Evolutionary conservation across 768 basidiomycete genomes (phyloP).

Genomic region (Tulasnella sp.): DNA sequence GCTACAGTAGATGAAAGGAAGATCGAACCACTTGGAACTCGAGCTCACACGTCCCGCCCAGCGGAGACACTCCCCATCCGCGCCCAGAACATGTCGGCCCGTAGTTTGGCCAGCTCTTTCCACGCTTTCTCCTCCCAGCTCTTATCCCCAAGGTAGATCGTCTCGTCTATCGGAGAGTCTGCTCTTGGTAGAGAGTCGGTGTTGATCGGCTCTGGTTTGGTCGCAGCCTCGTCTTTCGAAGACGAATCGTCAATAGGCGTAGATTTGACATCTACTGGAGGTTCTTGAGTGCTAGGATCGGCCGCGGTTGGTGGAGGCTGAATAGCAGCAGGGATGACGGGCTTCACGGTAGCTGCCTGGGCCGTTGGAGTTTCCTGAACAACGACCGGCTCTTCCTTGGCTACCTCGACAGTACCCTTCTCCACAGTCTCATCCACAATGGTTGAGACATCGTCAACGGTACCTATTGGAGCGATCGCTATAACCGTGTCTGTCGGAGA

Average conservation of each 20-base stretch:
- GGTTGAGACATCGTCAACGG: not conserved
- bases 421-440: not conserved
- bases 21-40: too few species aligned
- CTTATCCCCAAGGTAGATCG: conserved; percentile 40
- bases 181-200: not conserved
- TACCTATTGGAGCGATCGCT: not conserved
- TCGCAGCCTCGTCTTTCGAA: not conserved
- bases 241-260: not conserved
- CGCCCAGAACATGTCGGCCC: conserved; percentile 83
- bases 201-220: not conserved
- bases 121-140: conserved; percentile 83
- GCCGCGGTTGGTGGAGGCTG: too few species aligned
- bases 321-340: not conserved
- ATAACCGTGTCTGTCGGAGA: too few species aligned
- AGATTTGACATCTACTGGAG: not conserved
- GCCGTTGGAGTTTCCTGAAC: not conserved
- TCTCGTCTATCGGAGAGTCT: not conserved
- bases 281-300: not conserved
- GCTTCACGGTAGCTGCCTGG: not conserved
- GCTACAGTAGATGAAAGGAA: too few species aligned
- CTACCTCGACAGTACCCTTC: not conserved
- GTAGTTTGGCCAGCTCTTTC: conserved; percentile 61
- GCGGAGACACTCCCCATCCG: conserved; percentile 40
- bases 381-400: not conserved
- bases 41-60: too few species aligned